A percentile compares a stretch with the other conserved stretches of the same genome.
These are phyloP conservation scores for Limtongia smithiae DNA, from an alignment of 805 yeast genomes.

Conservation along the genomic window DNA sequence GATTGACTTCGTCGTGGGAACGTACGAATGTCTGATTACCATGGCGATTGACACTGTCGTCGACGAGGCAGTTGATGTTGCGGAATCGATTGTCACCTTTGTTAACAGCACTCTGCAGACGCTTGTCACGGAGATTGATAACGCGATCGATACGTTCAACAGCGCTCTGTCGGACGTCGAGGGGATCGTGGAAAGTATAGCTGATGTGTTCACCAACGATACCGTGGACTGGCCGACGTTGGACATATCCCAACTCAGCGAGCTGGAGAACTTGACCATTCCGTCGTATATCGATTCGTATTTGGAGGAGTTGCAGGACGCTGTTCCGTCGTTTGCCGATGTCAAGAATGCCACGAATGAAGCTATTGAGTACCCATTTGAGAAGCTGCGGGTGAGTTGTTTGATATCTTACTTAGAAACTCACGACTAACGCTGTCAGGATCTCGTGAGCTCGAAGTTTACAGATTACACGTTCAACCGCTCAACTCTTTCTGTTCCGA, in stretches of 20 bases:
- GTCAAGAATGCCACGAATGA: slow-evolving; percentile 57
- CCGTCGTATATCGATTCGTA: slow-evolving; percentile 61
- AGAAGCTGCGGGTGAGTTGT: slow-evolving; percentile 35
- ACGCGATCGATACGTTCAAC: slow-evolving; percentile 61
- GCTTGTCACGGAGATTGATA: slow-evolving; percentile 59
- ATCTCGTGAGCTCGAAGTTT: slow-evolving; percentile 8
- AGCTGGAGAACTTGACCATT: slow-evolving; percentile 57
- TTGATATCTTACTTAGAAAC: not conserved
- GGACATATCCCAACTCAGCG: slow-evolving; percentile 46
- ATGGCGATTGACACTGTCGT: slow-evolving; percentile 72
- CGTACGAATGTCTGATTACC: slow-evolving; percentile 76
- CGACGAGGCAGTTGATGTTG: slow-evolving; percentile 67
- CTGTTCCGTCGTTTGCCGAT: slow-evolving; percentile 62
- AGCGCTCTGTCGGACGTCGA: slow-evolving; percentile 54
- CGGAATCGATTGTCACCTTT: slow-evolving; percentile 55
- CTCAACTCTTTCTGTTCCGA: slow-evolving; percentile 45
- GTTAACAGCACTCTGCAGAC: slow-evolving; percentile 59
- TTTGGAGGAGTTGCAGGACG: slow-evolving; percentile 48
- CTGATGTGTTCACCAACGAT: slow-evolving; percentile 50
- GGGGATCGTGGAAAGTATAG: slow-evolving; percentile 50
- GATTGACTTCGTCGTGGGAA: slow-evolving; percentile 74
- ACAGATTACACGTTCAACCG: slow-evolving; percentile 34
- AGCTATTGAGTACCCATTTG: slow-evolving; percentile 60
- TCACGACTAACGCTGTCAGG: not conserved
- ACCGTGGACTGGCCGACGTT: slow-evolving; percentile 39